Evolutionary conservation across 345 rosid species (phyloP).

Genomic region (Arabidopsis suecica): DNA sequence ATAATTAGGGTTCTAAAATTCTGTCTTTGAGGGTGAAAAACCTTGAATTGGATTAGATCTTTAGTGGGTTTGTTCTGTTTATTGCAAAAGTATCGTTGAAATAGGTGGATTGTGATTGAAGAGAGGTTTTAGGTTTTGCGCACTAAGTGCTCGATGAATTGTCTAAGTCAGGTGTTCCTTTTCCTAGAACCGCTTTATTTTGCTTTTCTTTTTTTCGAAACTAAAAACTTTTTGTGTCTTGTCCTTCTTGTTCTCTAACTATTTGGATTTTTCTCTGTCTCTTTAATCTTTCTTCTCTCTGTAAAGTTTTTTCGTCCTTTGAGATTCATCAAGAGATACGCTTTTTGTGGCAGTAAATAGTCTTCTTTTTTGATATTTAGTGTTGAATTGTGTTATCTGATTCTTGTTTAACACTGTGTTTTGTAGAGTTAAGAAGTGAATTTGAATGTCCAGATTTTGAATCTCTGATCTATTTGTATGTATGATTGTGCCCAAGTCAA

Average conservation of each 20-base stretch:
- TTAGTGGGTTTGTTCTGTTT: conserved; percentile 17
- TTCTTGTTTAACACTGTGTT: conserved; percentile 17
- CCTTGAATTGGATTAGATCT: conserved; percentile 1
- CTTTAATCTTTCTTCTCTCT: conserved; percentile 10
- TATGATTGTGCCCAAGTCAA: background rate
- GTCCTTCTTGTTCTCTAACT: conserved; percentile 36
- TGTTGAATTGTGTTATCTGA: conserved; percentile 21
- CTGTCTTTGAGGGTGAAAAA: background rate
- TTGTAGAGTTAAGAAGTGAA: conserved; percentile 7
- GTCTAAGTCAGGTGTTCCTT: conserved; percentile 35
- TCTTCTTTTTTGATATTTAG: conserved; percentile 19
- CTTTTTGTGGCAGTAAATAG: conserved; percentile 17
- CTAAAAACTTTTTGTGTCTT: conserved; percentile 30
- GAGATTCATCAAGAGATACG: conserved; percentile 34
- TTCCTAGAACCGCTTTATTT: background rate
- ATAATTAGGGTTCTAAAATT: conserved; percentile 24
- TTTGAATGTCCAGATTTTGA: background rate
- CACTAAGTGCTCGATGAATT: conserved; percentile 47
- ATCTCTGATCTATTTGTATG: background rate
- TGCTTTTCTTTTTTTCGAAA: background rate
- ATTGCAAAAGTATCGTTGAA: conserved; percentile 14
- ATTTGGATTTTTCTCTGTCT: conserved; percentile 35
- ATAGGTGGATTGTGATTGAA: conserved; percentile 27
- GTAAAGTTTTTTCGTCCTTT: conserved; percentile 34
- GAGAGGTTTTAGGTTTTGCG: conserved; percentile 35